A percentile compares a stretch with the other conserved stretches of the same genome.
Conservation (phyloP, 2,329 filamentous ascomycete species). For the Ploettnerulaceae sp. region DNA sequence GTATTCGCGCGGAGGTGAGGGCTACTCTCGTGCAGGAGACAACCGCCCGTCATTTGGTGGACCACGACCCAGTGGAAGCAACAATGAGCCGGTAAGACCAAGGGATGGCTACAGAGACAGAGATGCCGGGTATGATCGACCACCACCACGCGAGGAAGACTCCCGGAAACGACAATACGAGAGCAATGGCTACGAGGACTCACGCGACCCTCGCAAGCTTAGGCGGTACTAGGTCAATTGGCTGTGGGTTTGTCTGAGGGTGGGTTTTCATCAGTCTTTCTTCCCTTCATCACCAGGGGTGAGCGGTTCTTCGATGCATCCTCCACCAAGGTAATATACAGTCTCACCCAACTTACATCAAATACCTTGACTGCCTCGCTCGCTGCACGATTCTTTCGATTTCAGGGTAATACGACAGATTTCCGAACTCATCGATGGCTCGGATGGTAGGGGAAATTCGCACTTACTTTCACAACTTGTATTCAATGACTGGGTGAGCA, state of each 20-base stretch:
- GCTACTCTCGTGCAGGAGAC: conserved; percentile 35
- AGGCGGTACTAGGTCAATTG: conserved; percentile 55
- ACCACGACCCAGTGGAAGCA: conserved; percentile 52
- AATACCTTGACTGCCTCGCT: conserved; percentile 9
- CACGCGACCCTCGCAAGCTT: conserved; percentile 57
- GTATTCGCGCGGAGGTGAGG: conserved; percentile 39
- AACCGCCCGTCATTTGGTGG: conserved; percentile 34
- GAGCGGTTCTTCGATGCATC: conserved; percentile 34
- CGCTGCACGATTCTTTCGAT: too few relatives aligned
- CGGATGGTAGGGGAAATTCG: background rate
- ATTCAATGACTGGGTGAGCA: conserved; percentile 18
- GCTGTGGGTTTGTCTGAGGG: conserved; percentile 37
- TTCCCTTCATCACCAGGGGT: conserved; percentile 37
- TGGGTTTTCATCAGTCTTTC: conserved; percentile 43
- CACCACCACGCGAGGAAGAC: conserved; percentile 48
- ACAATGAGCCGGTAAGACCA: conserved; percentile 76
- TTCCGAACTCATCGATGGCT: background rate
- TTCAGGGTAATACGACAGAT: conserved; percentile 21
- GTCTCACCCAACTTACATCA: conserved; percentile 22
- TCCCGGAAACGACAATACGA: conserved; percentile 51
- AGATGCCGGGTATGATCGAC: conserved; percentile 48
- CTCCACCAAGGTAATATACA: conserved; percentile 33
- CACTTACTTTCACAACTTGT: conserved; percentile 12
- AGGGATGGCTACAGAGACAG: conserved; percentile 34
- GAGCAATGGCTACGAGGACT: conserved; percentile 70